Evolutionary conservation across 331 rosid genomes (phyloP).

Genomic region (Phaseolus coccineus): DNA sequence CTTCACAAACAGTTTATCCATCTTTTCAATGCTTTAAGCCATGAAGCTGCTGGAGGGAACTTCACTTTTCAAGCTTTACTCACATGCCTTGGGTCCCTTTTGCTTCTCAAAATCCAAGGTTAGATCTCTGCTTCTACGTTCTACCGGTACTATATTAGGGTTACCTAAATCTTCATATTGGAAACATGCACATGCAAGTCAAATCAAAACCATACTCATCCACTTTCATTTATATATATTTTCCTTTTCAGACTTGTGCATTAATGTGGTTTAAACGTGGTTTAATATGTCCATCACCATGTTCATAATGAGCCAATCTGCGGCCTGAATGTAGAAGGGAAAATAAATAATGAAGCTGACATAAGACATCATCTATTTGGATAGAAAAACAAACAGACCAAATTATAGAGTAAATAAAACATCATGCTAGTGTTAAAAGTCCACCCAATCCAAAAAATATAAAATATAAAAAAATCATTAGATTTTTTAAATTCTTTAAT

Average conservation of each 20-base stretch:
- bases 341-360: not conserved
- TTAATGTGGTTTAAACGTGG: constrained; percentile 13
- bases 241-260: not conserved
- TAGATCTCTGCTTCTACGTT: not conserved
- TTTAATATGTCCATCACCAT: not conserved
- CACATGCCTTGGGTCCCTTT: constrained; percentile 73
- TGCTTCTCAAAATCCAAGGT: not conserved
- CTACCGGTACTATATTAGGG: not conserved
- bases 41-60: not conserved
- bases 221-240: not conserved
- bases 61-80: constrained; percentile 35
- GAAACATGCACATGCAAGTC: constrained; percentile 18
- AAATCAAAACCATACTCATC: constrained; percentile 24
- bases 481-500: too few species aligned
- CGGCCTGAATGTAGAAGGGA: not conserved
- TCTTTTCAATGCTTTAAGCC: constrained; percentile 43
- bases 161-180: constrained; percentile 24
- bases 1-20: constrained; percentile 56
- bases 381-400: not conserved
- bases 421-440: too few species aligned
- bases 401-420: not conserved
- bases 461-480: too few species aligned
- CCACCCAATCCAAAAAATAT: too few species aligned
- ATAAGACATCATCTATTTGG: constrained; percentile 6
- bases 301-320: not conserved